Percentiles rank a stretch among this genome's conserved stretches.
phyloP scores from a whole-genome alignment of 2,329 filamentous ascomycete species.

The Pestalotiopsis sp. region DNA sequence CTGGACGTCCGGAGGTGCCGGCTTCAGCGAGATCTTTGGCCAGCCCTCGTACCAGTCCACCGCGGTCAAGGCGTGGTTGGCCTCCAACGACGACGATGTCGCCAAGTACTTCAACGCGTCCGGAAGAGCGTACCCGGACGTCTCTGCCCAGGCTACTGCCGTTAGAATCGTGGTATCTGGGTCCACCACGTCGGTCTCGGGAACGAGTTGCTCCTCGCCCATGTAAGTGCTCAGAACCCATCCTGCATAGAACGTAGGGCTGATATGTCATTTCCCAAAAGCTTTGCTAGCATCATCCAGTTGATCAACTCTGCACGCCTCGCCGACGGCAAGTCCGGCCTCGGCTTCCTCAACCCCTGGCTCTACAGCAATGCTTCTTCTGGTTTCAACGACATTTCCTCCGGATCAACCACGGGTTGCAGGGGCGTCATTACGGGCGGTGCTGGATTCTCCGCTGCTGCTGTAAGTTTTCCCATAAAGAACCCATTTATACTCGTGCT shows the following conservation, averaged over 20 bases:
- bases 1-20: slow-evolving; percentile 49
- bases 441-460: slow-evolving; percentile 4
- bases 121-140: slow-evolving; percentile 53
- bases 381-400: slow-evolving; percentile 41
- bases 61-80: slow-evolving; percentile 43
- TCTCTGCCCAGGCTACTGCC: slow-evolving; percentile 45
- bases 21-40: slow-evolving; percentile 50
- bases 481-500: slow-evolving; percentile 19
- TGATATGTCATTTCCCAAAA: too few species aligned
- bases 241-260: too few species aligned
- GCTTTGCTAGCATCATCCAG: slow-evolving; percentile 52
- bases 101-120: slow-evolving; percentile 21
- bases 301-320: slow-evolving; percentile 56
- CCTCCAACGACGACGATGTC: slow-evolving; percentile 25
- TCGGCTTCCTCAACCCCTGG: slow-evolving; percentile 55
- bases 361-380: slow-evolving; percentile 39
- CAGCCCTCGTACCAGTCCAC: slow-evolving; percentile 46
- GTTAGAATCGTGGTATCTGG: slow-evolving; percentile 40
- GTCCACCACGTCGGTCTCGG: slow-evolving; percentile 21
- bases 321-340: slow-evolving; percentile 43
- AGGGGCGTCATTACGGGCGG: background rate
- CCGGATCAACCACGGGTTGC: slow-evolving; percentile 42
- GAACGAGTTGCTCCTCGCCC: slow-evolving; percentile 49
- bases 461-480: slow-evolving; percentile 13
- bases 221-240: slow-evolving; percentile 24